These are phyloP conservation scores for Trichoderma gamsii DNA, from an alignment of 495 filamentous ascomycete species.

Conservation along the genomic window DNA sequence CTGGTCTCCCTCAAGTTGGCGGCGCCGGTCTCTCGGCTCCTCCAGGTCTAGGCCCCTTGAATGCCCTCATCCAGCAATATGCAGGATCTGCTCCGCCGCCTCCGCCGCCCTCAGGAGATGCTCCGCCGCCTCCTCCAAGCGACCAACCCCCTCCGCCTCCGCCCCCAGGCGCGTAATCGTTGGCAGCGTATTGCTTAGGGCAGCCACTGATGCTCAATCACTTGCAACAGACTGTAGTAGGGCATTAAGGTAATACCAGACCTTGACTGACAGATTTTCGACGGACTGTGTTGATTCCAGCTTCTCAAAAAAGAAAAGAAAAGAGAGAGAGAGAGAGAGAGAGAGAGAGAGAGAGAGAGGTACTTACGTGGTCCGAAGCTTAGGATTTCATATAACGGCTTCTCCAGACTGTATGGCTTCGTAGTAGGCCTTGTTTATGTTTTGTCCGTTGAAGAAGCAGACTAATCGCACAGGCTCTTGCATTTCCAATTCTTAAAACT, in stretches of 20 bases:
- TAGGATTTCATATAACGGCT: background rate
- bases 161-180: slow-evolving; percentile 10
- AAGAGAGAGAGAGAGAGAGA: too few species aligned
- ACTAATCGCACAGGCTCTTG: slow-evolving; percentile 11
- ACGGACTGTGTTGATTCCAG: background rate
- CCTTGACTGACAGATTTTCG: background rate
- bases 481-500: background rate
- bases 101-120: slow-evolving; percentile 49
- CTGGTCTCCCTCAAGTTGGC: slow-evolving; percentile 58
- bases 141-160: slow-evolving; percentile 33
- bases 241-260: background rate
- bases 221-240: background rate
- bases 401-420: background rate
- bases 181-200: background rate
- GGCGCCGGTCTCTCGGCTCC: slow-evolving; percentile 48
- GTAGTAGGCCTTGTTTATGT: background rate
- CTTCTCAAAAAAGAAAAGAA: background rate
- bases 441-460: background rate
- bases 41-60: slow-evolving; percentile 53
- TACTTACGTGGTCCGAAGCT: background rate
- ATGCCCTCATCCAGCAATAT: slow-evolving; percentile 63
- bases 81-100: slow-evolving; percentile 53
- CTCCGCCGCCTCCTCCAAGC: slow-evolving; percentile 68
- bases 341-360: too few species aligned
- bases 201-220: background rate